phyloP scores from a whole-genome alignment of 371 early-diverging fungal genomes.

The Mucor ambiguus region DNA sequence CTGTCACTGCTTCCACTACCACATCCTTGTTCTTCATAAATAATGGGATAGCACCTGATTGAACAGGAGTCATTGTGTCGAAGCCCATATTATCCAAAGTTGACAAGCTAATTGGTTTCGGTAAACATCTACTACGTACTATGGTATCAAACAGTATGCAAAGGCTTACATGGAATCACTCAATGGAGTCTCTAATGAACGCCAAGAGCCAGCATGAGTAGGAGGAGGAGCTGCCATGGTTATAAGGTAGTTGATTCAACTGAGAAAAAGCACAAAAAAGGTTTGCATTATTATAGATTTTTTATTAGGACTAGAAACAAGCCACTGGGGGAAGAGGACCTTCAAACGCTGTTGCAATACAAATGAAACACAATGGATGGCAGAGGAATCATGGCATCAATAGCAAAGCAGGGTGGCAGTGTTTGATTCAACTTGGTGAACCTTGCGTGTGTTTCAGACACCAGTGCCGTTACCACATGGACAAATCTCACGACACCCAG shows the following conservation, averaged over 20 bases:
- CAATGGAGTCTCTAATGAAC: conserved; percentile 36
- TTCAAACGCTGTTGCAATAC: neutral
- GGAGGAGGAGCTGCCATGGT: conserved; percentile 35
- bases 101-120: conserved; percentile 23
- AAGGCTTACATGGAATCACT: conserved; percentile 40
- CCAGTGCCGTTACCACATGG: neutral
- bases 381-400: conserved; percentile 3
- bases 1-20: conserved; percentile 98
- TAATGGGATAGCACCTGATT: conserved; percentile 83
- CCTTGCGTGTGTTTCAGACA: neutral
- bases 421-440: neutral
- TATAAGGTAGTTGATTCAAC: neutral
- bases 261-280: neutral
- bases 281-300: neutral
- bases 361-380: conserved; percentile 11
- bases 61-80: conserved; percentile 51
- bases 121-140: neutral
- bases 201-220: conserved; percentile 45
- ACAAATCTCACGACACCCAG: conserved; percentile 9
- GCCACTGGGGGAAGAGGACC: conserved; percentile 5
- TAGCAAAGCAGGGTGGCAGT: neutral
- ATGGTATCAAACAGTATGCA: neutral
- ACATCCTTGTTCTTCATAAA: conserved; percentile 96
- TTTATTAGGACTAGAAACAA: conserved; percentile 10
- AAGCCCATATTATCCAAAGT: conserved; percentile 43